These are phyloP conservation scores for Diddensiella santjacobensis DNA, from an alignment of 805 yeast genomes.

Conservation along the genomic window DNA sequence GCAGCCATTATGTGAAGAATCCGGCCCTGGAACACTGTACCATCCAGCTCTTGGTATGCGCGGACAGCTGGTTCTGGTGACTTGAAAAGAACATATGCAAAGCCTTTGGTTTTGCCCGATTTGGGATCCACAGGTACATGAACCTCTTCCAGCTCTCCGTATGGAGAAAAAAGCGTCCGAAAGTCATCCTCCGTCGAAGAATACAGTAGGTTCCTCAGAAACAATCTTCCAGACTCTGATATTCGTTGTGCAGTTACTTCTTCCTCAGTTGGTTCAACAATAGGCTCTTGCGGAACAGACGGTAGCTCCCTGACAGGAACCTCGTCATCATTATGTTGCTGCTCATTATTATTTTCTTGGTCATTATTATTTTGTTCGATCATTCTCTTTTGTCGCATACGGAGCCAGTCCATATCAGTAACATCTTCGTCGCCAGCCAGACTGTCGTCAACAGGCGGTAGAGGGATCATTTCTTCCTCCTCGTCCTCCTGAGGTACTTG, in stretches of 20 bases:
- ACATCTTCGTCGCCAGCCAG: conserved; percentile 36
- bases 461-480: conserved; percentile 49
- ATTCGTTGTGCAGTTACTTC: conserved; percentile 49
- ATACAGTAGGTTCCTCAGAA: conserved; percentile 81
- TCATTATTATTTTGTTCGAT: conserved; percentile 34
- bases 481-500: conserved; percentile 36
- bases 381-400: conserved; percentile 68
- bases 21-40: conserved; percentile 90
- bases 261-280: conserved; percentile 31
- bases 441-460: conserved; percentile 32
- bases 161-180: conserved; percentile 55
- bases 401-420: conserved; percentile 85
- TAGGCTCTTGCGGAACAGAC: conserved; percentile 10
- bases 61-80: conserved; percentile 65
- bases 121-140: conserved; percentile 90
- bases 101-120: conserved; percentile 88
- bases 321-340: conserved; percentile 5
- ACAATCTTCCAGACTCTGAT: conserved; percentile 73
- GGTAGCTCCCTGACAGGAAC: conserved; percentile 12
- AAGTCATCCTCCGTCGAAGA: conserved; percentile 79
- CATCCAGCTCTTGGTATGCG: conserved; percentile 75
- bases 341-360: conserved; percentile 12
- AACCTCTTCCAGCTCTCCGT: conserved; percentile 78
- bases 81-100: conserved; percentile 77
- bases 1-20: conserved; percentile 86